Base-by-base conservation (phyloP, 2,329 filamentous ascomycete genomes). In the Arthrocladium fulminans region DNA sequence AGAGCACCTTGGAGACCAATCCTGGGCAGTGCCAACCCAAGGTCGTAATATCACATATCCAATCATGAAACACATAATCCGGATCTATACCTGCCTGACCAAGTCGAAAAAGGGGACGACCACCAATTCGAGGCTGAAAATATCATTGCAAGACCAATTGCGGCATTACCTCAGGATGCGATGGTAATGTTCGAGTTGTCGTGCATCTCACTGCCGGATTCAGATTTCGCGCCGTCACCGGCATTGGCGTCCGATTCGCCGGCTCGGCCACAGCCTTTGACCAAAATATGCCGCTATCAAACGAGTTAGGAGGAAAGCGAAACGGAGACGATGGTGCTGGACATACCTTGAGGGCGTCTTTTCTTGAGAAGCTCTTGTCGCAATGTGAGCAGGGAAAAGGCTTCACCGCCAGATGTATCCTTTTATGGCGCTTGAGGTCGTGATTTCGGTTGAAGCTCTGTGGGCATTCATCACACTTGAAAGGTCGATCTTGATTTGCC, bases 371-470 rank as follows among this genome's bases (percentile, higher is more conserved):
- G 63, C 86, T 92, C 77, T 97, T 97, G 53, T 94, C 88, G 64
- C 92, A 98, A 61, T 84, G 84, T 5, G 73, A 79, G 65, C 92
- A 98, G 0, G 89, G 89, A 65, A 90, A 97, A 0, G 92, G 92
- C 73, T 98, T 98, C 34, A 97, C 87, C 0, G 88, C 86, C 50
- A 97, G 69, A 66, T 98, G 92, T 51, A 97, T 97, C 43, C 88
- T 75, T 73, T 95, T 95, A 66, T 98, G 92, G 45, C 92, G 79
- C 69, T 98, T 98, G 59, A 97, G 67, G 62, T 97, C 92, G 62
- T 97, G 92, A 56, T 97, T 97, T 3, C 92, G 77, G 65, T 94
- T 97, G 71, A 98, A 98, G 30, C 86, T 89, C 64, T 94, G 88
- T 0, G 86, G 80, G 61, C 92, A 98, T 62, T 86, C 78, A 58